Percentiles rank a stretch among this genome's conserved stretches.
These are phyloP conservation scores for Rhododendron kiyosumense DNA, from an alignment of 148 eudicot genomes.

Conservation along the genomic window DNA sequence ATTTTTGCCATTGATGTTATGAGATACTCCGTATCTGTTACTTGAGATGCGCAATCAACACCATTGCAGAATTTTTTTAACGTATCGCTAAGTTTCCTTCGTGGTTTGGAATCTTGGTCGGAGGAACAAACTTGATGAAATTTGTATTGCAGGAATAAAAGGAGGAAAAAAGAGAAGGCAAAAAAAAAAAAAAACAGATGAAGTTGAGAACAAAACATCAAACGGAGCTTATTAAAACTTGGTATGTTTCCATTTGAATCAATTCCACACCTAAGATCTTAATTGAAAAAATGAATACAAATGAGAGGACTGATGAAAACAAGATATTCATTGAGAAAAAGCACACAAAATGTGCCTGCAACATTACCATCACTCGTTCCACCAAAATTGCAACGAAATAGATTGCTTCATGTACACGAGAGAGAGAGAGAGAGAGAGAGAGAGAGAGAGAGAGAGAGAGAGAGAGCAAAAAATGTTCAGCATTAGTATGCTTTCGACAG, in stretches of 20 bases:
- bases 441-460: not conserved
- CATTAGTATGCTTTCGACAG: not conserved
- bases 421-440: not conserved
- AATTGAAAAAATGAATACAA: not conserved
- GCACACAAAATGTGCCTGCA: constrained; percentile 3
- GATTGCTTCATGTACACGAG: constrained; percentile 15
- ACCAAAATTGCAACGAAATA: constrained; percentile 18
- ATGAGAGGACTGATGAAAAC: not conserved
- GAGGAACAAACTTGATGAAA: not conserved
- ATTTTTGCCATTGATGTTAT: not conserved
- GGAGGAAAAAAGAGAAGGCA: too few relatives aligned
- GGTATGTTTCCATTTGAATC: not conserved
- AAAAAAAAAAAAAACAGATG: not conserved
- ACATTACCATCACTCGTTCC: not conserved
- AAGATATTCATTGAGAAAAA: not conserved
- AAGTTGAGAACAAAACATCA: not conserved
- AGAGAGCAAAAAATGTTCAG: not conserved
- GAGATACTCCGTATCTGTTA: not conserved
- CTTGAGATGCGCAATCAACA: not conserved
- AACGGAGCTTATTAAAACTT: not conserved
- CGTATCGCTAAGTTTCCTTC: not conserved
- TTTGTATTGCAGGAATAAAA: too few relatives aligned
- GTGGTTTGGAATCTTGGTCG: not conserved
- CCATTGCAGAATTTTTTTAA: not conserved
- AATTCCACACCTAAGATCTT: not conserved